phyloP scores from a whole-genome alignment of 2,329 filamentous ascomycete species.

The Scedosporium dehoogii region DNA sequence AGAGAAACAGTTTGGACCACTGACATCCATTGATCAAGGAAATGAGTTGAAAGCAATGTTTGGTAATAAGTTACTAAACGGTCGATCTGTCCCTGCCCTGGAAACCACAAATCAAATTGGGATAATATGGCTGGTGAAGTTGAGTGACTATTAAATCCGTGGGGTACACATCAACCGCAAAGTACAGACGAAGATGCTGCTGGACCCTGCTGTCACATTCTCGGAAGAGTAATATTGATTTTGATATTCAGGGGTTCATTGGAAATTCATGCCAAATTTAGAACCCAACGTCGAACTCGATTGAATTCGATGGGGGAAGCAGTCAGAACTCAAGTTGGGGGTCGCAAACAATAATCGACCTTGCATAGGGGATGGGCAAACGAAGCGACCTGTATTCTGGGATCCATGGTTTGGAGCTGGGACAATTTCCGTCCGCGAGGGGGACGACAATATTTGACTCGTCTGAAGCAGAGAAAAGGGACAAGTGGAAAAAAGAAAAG shows the following conservation, averaged over 20 bases:
- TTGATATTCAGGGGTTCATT: background rate
- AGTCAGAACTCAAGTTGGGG: too few species aligned
- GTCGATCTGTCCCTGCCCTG: too few species aligned
- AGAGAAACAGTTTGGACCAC: too few species aligned
- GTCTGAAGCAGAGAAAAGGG: background rate
- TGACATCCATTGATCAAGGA: too few species aligned
- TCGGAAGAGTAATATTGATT: background rate
- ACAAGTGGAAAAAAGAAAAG: background rate
- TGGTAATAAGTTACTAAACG: too few species aligned
- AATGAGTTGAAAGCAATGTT: too few species aligned
- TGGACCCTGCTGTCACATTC: background rate
- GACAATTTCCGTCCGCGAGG: background rate
- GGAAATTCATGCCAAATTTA: background rate
- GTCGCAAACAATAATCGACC: background rate
- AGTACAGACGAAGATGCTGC: background rate
- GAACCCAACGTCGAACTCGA: too few species aligned
- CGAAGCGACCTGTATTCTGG: background rate
- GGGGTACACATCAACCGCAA: background rate
- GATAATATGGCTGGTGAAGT: too few species aligned
- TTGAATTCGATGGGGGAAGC: too few species aligned
- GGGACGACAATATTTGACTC: background rate
- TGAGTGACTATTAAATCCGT: background rate
- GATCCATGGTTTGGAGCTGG: background rate
- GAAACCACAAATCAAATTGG: too few species aligned
- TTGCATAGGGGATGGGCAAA: background rate